Evolutionary conservation across 441 rosid genomes (phyloP).

Genomic region (Croton laevigatus): DNA sequence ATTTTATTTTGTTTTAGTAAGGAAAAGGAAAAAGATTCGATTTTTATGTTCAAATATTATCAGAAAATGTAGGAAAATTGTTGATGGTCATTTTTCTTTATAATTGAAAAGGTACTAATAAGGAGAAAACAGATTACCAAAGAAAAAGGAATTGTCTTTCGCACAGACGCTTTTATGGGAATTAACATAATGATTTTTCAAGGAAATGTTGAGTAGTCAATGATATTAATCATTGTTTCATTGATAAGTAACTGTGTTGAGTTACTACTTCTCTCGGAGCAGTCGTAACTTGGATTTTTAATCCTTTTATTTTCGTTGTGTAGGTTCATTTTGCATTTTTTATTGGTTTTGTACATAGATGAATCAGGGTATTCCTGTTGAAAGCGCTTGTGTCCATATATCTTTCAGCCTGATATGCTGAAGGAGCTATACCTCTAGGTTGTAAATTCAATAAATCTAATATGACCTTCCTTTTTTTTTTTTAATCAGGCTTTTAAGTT

Average conservation of each 20-base stretch:
- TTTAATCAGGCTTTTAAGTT: conserved; percentile 33
- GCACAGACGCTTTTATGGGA: neutral
- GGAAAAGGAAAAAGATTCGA: neutral
- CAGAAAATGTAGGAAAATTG: neutral
- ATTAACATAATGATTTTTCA: neutral
- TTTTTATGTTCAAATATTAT: neutral
- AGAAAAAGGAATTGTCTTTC: neutral
- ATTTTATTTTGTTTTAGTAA: too few species aligned
- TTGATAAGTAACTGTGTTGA: neutral
- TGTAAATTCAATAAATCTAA: neutral
- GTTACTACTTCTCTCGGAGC: neutral
- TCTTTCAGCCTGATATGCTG: neutral
- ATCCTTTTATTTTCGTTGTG: neutral
- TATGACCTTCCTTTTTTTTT: conserved; percentile 14
- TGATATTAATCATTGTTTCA: too few species aligned
- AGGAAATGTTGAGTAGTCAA: neutral
- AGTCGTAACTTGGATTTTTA: neutral
- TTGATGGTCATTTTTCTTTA: neutral
- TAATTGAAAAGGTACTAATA: neutral
- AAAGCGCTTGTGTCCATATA: neutral
- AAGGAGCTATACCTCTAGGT: neutral
- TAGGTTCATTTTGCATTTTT: neutral
- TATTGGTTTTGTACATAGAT: neutral
- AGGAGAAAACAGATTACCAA: neutral
- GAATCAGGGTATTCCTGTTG: neutral